These are phyloP conservation scores for Saccharomyces hybrid DNA, from an alignment of 1,139 yeast genomes.

Conservation along the genomic window DNA sequence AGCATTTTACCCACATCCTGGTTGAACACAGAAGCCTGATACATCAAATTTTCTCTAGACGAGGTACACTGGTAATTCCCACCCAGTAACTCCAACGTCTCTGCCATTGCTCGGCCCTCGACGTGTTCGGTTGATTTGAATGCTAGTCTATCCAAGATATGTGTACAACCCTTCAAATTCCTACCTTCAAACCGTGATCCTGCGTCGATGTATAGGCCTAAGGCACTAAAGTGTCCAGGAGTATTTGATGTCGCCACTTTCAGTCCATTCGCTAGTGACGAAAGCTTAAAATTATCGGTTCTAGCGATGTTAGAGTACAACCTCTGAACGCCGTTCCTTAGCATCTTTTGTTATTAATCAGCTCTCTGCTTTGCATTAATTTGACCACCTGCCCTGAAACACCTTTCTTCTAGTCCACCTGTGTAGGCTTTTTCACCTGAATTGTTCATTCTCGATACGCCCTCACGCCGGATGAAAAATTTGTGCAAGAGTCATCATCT, in stretches of 20 bases:
- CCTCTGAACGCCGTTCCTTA: conserved; percentile 8
- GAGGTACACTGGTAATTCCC: conserved; percentile 95
- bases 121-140: conserved; percentile 68
- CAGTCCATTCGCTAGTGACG: conserved; percentile 67
- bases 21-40: conserved; percentile 91
- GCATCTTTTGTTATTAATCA: conserved; percentile 5
- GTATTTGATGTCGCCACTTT: conserved; percentile 77
- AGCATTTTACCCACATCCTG: conserved; percentile 79
- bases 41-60: conserved; percentile 83
- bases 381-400: not conserved
- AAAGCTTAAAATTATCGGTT: conserved; percentile 27
- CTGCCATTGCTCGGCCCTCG: conserved; percentile 64
- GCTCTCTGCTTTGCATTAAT: not conserved
- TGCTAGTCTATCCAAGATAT: conserved; percentile 76
- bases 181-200: conserved; percentile 76
- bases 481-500: not conserved
- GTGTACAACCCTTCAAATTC: conserved; percentile 61
- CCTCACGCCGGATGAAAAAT: not conserved
- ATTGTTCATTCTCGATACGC: not conserved
- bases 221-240: conserved; percentile 86
- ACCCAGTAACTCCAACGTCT: conserved; percentile 69
- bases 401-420: not conserved
- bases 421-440: not conserved
- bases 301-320: conserved; percentile 12
- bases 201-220: conserved; percentile 84